Conservation (phyloP, 2,329 filamentous ascomycete genomes). For the Trichoderma polysporum region DNA sequence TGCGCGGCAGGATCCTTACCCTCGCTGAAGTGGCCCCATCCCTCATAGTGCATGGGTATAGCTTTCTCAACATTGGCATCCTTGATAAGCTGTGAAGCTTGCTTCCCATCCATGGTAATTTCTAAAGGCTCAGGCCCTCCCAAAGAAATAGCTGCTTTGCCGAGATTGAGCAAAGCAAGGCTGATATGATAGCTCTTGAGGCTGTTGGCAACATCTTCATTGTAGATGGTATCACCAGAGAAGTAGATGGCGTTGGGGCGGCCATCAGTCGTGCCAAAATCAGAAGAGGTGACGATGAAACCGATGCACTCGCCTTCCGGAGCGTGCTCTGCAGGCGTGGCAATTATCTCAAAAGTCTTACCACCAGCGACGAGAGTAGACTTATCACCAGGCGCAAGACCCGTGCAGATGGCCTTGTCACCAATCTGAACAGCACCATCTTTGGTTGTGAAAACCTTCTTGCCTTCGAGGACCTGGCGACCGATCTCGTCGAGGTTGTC, state of each 20-base stretch:
- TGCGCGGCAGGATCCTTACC: conserved; percentile 26
- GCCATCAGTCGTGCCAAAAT: conserved; percentile 40
- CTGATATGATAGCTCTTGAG: conserved; percentile 37
- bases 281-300: conserved; percentile 40
- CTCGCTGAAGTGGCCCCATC: conserved; percentile 46
- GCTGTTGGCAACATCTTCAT: conserved; percentile 40
- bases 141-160: conserved; percentile 33
- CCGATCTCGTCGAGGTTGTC: conserved; percentile 51
- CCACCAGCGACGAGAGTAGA: conserved; percentile 31
- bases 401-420: conserved; percentile 42
- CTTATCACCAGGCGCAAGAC: conserved; percentile 42
- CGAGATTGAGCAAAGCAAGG: conserved; percentile 43
- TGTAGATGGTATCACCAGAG: conserved; percentile 49
- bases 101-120: conserved; percentile 46
- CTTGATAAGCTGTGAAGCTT: conserved; percentile 40
- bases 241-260: conserved; percentile 49
- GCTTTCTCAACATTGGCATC: conserved; percentile 42
- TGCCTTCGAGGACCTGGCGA: conserved; percentile 46
- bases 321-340: conserved; percentile 44
- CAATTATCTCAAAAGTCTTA: conserved; percentile 40
- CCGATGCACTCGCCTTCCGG: conserved; percentile 46
- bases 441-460: conserved; percentile 45
- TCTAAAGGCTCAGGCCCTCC: conserved; percentile 30
- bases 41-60: conserved; percentile 49
- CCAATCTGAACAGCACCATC: conserved; percentile 46